phyloP scores from a whole-genome alignment of 768 basidiomycete species.

The Lactarius trivialis region DNA sequence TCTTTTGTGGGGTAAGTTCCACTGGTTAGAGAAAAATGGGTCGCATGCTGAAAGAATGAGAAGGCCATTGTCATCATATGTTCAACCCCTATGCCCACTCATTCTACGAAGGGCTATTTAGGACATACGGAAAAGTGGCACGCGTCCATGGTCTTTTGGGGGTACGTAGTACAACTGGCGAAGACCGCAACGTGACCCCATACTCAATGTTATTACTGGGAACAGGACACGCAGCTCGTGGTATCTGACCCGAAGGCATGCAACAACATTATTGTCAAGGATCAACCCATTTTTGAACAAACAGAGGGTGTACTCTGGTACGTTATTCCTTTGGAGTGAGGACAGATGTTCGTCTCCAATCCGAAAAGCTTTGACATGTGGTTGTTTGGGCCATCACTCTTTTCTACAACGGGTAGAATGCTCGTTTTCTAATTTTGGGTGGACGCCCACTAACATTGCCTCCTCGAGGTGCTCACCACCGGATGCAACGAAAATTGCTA shows the following conservation, averaged over 20 bases:
- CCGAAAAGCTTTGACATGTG: not conserved
- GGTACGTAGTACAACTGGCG: not conserved
- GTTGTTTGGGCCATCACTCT: conserved; percentile 14
- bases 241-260: conserved; percentile 2
- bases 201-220: not conserved
- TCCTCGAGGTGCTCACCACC: conserved; percentile 22
- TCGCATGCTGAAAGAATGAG: not conserved
- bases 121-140: not conserved
- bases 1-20: not conserved
- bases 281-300: not conserved
- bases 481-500: conserved; percentile 5
- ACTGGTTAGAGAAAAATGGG: too few species aligned
- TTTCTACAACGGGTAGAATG: not conserved
- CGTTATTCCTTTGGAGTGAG: not conserved
- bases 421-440: too few species aligned
- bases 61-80: not conserved
- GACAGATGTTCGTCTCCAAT: conserved; percentile 3
- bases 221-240: conserved; percentile 10
- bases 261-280: not conserved
- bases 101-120: not conserved
- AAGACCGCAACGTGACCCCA: not conserved
- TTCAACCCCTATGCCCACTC: not conserved
- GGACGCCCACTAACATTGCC: too few species aligned
- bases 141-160: not conserved
- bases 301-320: conserved; percentile 12